Evolutionary conservation across 495 filamentous ascomycete genomes (phyloP), one percentile per base, ranked within the genome.

Genomic region (Penicillium verhagenii): DNA sequence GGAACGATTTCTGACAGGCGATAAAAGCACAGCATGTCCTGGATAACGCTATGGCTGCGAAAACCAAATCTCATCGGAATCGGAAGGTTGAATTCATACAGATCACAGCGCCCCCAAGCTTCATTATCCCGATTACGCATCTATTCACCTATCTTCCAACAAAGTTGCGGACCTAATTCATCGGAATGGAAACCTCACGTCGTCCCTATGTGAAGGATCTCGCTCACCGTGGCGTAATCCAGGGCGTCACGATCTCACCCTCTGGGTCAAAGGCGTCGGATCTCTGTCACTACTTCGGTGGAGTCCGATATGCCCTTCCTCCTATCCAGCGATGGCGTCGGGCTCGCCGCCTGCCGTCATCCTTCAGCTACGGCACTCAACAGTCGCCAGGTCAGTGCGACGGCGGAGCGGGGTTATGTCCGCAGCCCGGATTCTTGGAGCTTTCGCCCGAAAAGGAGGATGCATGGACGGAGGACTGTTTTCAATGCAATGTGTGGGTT

Each of bases 401-500:
- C 6, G 60, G 60, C 11, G 54, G 57, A 4, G 65, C 72, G 1
- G 67, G 68, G 1, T 33, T 71, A 14, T 76, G 75, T 54, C 73
- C 75, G 5, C 73, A 78, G 43, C 67, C 68, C 1, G 64, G 45
- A 2, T 74, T 74, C 23, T 5, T 65, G 51, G 44, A 53, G 9
- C 54, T 63, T 5, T 55, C 65, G 13, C 53, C 51, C 2, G 29
- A 35, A 19, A 63, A 56, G 4, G 46, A 58, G 23, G 60, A 62
- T 23, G 58, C 58, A 0, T 72, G 64, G 65, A 52, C 53, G 9
- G 75, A 78, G 52, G 75, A 78, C 57, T 78, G 75, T 48, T 76
- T 76, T 50, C 72, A 76, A 49, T 70, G 65, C 48, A 78, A 75
- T 59, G 52, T 78, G 0, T 78, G 69, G 69, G 66, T 73, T 43